Percentiles rank a stretch among this genome's conserved stretches.
phyloP scores from a whole-genome alignment of 2,329 filamentous ascomycete genomes.

The Venturia nashicola region DNA sequence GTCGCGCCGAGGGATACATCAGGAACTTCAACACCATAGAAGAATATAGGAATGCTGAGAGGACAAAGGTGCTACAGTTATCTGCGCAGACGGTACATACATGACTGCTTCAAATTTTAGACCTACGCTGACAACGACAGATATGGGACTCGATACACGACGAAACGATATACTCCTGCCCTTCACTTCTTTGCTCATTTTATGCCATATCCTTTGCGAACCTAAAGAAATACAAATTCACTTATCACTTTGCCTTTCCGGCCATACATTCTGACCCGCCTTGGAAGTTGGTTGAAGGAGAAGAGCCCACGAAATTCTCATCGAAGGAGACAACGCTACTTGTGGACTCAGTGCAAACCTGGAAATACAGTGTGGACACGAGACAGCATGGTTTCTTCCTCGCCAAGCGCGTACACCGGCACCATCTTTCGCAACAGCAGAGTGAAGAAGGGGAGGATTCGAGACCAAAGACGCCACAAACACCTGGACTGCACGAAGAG shows the following conservation, averaged over 20 bases:
- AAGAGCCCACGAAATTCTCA: conserved; percentile 37
- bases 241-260: conserved; percentile 97
- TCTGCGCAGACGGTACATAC: conserved; percentile 63
- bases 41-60: conserved; percentile 78
- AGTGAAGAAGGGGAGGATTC: conserved; percentile 20
- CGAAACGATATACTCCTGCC: conserved; percentile 89
- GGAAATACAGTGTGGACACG: conserved; percentile 69
- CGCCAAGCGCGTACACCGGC: conserved; percentile 53
- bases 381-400: conserved; percentile 92
- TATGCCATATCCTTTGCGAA: conserved; percentile 86
- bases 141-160: conserved; percentile 98
- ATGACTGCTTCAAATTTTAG: conserved; percentile 6
- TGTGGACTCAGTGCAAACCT: conserved; percentile 75
- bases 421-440: neutral
- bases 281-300: conserved; percentile 51
- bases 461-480: conserved; percentile 37
- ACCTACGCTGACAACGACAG: conserved; percentile 30
- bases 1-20: conserved; percentile 83
- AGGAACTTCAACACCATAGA: conserved; percentile 95
- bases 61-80: conserved; percentile 61
- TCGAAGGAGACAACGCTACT: conserved; percentile 63
- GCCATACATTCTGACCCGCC: conserved; percentile 78
- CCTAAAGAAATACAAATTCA: conserved; percentile 93
- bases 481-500: conserved; percentile 34
- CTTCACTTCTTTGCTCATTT: conserved; percentile 82